phyloP scores from a whole-genome alignment of 2,329 filamentous ascomycete species.

The Atkinsonella hypoxylon region DNA sequence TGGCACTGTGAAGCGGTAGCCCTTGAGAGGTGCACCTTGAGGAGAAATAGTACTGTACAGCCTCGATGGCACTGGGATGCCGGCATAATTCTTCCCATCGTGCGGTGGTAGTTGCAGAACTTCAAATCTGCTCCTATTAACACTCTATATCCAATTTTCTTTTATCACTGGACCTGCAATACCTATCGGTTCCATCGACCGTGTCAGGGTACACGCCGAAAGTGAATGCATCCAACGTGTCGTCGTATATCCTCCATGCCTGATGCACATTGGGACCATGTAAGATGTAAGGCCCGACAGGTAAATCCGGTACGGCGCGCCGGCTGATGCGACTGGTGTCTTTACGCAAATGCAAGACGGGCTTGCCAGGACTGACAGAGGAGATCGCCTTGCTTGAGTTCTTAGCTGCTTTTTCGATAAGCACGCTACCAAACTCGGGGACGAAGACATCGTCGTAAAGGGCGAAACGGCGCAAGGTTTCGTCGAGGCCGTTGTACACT shows the following conservation, averaged over 20 bases:
- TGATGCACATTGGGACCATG: constrained; percentile 29
- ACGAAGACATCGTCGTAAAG: constrained; percentile 27
- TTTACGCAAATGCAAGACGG: constrained; percentile 8
- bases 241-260: constrained; percentile 29
- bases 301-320: constrained; percentile 14
- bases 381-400: constrained; percentile 7
- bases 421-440: constrained; percentile 24
- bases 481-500: constrained; percentile 24
- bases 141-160: background rate
- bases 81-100: constrained; percentile 8
- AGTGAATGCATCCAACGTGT: constrained; percentile 23
- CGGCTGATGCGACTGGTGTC: constrained; percentile 10
- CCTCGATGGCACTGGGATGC: constrained; percentile 26
- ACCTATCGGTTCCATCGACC: constrained; percentile 7
- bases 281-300: constrained; percentile 29
- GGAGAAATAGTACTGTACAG: constrained; percentile 21
- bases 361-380: background rate
- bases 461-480: constrained; percentile 20
- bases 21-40: constrained; percentile 22
- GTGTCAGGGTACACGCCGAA: constrained; percentile 25
- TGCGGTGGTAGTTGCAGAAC: constrained; percentile 1
- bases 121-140: constrained; percentile 9
- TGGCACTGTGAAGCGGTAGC: constrained; percentile 23
- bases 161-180: background rate
- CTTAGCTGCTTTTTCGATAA: constrained; percentile 25